These are phyloP conservation scores for Barnettozyma populi DNA, from an alignment of 805 yeast species.

Conservation along the genomic window DNA sequence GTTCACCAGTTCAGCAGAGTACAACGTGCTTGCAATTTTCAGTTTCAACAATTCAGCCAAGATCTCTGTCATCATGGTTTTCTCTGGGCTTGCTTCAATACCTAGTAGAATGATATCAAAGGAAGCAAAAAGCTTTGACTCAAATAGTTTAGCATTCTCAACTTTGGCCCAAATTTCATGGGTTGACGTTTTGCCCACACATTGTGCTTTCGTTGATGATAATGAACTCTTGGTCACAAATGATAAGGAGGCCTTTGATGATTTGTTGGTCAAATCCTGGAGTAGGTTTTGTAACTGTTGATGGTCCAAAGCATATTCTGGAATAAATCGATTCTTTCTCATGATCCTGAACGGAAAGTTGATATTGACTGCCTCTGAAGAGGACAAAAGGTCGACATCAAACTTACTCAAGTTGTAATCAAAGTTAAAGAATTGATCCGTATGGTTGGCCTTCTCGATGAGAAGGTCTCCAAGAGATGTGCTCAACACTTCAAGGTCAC, in stretches of 20 bases:
- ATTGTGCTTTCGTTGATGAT: conserved; percentile 29
- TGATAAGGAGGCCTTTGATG: conserved; percentile 29
- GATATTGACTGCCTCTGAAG: neutral
- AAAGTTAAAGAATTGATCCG: conserved; percentile 43
- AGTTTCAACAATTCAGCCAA: conserved; percentile 42
- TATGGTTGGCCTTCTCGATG: neutral
- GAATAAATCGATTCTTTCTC: conserved; percentile 32
- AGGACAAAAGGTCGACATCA: neutral
- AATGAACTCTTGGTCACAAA: conserved; percentile 29
- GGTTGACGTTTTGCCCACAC: conserved; percentile 29
- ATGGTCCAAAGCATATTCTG: conserved; percentile 29
- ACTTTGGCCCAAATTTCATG: conserved; percentile 50
- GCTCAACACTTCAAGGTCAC: conserved; percentile 17
- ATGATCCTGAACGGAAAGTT: conserved; percentile 3
- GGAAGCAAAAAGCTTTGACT: conserved; percentile 35
- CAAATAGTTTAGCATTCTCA: conserved; percentile 27
- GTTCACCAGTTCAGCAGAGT: conserved; percentile 50
- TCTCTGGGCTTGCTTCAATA: conserved; percentile 30
- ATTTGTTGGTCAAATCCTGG: conserved; percentile 20
- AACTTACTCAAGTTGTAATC: conserved; percentile 27
- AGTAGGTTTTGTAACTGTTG: conserved; percentile 21
- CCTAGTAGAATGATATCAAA: conserved; percentile 37
- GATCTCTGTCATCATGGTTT: conserved; percentile 48
- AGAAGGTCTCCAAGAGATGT: neutral
- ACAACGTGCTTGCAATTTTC: conserved; percentile 37